Conservation (phyloP, 345 rosid species). For the Citropsis articulata region DNA sequence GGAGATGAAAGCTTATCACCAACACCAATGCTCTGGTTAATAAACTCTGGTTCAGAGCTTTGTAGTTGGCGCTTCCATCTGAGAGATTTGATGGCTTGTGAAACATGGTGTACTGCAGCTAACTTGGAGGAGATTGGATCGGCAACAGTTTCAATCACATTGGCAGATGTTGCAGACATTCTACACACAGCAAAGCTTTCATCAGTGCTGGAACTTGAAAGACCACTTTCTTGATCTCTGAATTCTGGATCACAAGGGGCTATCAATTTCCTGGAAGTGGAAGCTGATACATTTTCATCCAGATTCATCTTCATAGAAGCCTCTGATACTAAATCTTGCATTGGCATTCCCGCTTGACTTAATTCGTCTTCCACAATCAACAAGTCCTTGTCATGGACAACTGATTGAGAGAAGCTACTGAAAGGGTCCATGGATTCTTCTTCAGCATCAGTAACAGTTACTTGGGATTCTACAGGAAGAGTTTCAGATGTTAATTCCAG, state of each 20-base stretch:
- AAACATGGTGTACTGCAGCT: constrained; percentile 89
- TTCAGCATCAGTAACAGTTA: constrained; percentile 46
- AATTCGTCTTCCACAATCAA: constrained; percentile 30
- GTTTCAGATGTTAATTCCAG: constrained; percentile 57
- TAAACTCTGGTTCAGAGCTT: constrained; percentile 40
- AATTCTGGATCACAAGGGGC: constrained; percentile 22
- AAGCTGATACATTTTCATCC: constrained; percentile 33
- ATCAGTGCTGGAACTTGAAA: constrained; percentile 24
- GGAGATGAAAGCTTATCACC: constrained; percentile 31
- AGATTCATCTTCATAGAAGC: constrained; percentile 37
- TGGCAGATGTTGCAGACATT: constrained; percentile 33
- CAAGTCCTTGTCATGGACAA: constrained; percentile 32
- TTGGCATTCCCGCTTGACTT: constrained; percentile 22
- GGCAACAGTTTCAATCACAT: constrained; percentile 48
- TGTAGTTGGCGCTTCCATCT: constrained; percentile 90
- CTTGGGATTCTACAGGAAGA: constrained; percentile 53
- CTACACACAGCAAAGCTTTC: constrained; percentile 37
- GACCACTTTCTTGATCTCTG: constrained; percentile 21
- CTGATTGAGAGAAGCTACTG: constrained; percentile 34
- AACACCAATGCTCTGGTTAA: constrained; percentile 24
- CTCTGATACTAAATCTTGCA: constrained; percentile 30
- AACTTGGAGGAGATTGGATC: constrained; percentile 75
- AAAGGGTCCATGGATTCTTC: constrained; percentile 49
- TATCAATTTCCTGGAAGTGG: constrained; percentile 30
- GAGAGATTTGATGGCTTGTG: constrained; percentile 94